A percentile compares a stretch with the other conserved stretches of the same genome.
Evolutionary conservation across 768 basidiomycete species (phyloP).

Genomic region (Rhodotorula graminis): DNA sequence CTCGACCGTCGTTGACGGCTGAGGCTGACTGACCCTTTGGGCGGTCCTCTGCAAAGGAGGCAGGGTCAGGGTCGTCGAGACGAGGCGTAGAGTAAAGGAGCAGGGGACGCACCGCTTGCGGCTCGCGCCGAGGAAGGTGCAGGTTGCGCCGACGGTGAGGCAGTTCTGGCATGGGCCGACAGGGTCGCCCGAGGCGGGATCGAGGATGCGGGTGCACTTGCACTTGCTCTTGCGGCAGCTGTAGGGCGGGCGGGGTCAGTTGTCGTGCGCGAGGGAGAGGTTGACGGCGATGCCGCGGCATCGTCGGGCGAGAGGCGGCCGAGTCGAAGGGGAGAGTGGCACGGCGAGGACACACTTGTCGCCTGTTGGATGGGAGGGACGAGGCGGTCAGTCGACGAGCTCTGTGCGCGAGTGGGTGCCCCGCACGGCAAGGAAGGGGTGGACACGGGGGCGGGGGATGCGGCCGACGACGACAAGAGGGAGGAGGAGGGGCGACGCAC

Average conservation of each 20-base stretch:
- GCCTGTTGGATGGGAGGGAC: background rate
- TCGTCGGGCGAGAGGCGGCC: background rate
- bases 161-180: constrained; percentile 39
- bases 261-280: background rate
- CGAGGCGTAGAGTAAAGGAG: no score
- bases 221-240: constrained; percentile 39
- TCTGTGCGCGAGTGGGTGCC: background rate
- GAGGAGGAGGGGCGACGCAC: background rate
- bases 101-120: background rate
- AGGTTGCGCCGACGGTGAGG: constrained; percentile 31
- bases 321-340: no score
- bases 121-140: constrained; percentile 41
- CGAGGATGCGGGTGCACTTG: constrained; percentile 33
- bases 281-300: no score
- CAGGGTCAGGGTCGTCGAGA: no score
- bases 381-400: no score
- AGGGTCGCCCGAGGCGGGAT: constrained; percentile 21
- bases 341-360: background rate
- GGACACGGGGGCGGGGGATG: background rate
- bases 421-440: background rate
- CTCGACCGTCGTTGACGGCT: constrained; percentile 53
- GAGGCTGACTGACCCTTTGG: constrained; percentile 17
- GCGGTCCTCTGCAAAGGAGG: constrained; percentile 11
- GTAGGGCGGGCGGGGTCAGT: background rate
- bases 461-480: no score